A percentile compares a stretch with the other conserved stretches of the same genome.
phyloP scores from a whole-genome alignment of 2,329 filamentous ascomycete species.

The Aspergillus luchuensis region DNA sequence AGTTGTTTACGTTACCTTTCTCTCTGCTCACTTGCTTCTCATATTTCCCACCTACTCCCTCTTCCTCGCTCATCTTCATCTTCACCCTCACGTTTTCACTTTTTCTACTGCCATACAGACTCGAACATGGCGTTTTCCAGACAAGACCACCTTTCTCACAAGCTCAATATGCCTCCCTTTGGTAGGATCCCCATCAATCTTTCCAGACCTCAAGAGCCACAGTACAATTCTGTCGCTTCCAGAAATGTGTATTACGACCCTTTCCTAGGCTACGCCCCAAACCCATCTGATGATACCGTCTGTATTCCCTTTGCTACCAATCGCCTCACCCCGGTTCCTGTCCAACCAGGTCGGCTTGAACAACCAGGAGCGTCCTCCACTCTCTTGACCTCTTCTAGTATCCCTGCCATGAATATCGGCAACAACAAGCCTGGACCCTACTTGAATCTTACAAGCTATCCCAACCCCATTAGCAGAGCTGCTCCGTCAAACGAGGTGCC shows the following conservation, averaged over 20 bases:
- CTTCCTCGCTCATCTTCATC: not conserved
- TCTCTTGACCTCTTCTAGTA: not conserved
- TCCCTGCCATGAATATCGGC: not conserved
- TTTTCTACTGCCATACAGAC: not conserved
- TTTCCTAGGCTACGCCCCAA: not conserved
- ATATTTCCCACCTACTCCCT: not conserved
- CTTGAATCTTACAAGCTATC: not conserved
- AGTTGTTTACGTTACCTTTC: not conserved
- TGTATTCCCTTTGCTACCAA: not conserved
- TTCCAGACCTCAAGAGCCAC: not conserved
- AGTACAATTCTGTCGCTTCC: not conserved
- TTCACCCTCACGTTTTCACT: not conserved
- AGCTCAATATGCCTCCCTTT: not conserved
- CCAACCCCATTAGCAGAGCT: slow-evolving; percentile 17
- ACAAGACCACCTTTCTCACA: not conserved
- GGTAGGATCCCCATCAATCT: not conserved
- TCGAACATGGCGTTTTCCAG: not conserved
- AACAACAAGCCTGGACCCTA: not conserved
- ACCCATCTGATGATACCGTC: not conserved
- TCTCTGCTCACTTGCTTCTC: not conserved
- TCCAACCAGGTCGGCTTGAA: not conserved
- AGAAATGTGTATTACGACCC: not conserved
- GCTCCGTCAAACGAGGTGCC: slow-evolving; percentile 28
- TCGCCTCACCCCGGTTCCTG: not conserved
- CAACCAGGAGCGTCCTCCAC: not conserved